Evolutionary conservation across 257 asterid genomes (phyloP).

Genomic region (Thymus quinquecostatus): DNA sequence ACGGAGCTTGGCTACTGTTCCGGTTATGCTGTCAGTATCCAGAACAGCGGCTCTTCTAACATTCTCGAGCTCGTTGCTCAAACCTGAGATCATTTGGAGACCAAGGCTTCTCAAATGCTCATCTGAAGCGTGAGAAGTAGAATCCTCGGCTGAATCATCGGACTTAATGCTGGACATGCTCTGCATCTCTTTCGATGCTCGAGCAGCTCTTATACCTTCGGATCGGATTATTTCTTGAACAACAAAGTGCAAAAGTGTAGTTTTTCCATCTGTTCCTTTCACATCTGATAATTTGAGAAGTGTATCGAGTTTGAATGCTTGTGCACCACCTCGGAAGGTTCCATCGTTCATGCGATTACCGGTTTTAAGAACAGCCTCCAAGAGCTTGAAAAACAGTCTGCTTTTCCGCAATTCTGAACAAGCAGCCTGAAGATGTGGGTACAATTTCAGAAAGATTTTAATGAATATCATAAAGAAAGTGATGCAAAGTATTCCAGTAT

Average conservation of each 20-base stretch:
- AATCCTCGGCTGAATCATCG: slow-evolving; percentile 47
- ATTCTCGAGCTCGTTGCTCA: slow-evolving; percentile 70
- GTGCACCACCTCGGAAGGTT: slow-evolving; percentile 94
- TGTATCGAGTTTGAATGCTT: slow-evolving; percentile 93
- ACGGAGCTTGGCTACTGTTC: slow-evolving; percentile 60
- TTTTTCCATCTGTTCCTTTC: slow-evolving; percentile 92
- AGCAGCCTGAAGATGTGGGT: slow-evolving; percentile 66
- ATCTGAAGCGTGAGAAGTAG: slow-evolving; percentile 45
- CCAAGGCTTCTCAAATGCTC: slow-evolving; percentile 63
- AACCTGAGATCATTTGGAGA: slow-evolving; percentile 66
- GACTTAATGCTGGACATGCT: slow-evolving; percentile 53
- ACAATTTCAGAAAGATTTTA: not conserved
- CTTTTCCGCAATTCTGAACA: slow-evolving; percentile 79
- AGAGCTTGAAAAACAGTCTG: slow-evolving; percentile 84
- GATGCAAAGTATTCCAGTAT: not conserved
- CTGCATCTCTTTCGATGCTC: slow-evolving; percentile 48
- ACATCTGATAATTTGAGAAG: slow-evolving; percentile 83
- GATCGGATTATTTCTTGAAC: slow-evolving; percentile 89
- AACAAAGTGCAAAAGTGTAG: slow-evolving; percentile 83
- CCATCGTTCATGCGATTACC: slow-evolving; percentile 97
- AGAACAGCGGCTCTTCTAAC: slow-evolving; percentile 74
- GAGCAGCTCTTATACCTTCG: slow-evolving; percentile 84
- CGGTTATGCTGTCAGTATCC: slow-evolving; percentile 66
- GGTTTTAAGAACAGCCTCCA: slow-evolving; percentile 96
- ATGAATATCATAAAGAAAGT: not conserved